phyloP scores from a whole-genome alignment of 495 filamentous ascomycete species.

The Saxophila tyrrhenica region DNA sequence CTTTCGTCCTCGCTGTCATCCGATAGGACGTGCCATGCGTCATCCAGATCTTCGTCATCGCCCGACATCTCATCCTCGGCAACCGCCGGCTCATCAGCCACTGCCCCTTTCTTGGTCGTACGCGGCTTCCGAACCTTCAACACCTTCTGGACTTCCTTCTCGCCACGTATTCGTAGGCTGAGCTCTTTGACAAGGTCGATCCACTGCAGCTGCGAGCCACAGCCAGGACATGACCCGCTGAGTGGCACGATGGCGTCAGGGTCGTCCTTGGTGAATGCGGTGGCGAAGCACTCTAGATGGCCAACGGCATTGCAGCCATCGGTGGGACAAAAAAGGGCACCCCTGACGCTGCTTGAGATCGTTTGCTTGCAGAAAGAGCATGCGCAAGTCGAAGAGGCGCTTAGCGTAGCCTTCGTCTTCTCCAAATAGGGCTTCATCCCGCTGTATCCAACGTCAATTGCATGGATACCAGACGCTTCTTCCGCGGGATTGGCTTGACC shows the following conservation, averaged over 20 bases:
- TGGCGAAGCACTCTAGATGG: slow-evolving; percentile 70
- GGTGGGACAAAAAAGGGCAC: slow-evolving; percentile 61
- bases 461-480: slow-evolving; percentile 11
- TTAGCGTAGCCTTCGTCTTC: slow-evolving; percentile 56
- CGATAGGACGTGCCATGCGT: slow-evolving; percentile 15
- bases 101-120: slow-evolving; percentile 11
- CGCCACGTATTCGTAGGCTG: slow-evolving; percentile 55
- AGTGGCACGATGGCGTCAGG: slow-evolving; percentile 50
- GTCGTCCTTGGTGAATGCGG: slow-evolving; percentile 44
- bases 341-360: slow-evolving; percentile 37
- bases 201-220: slow-evolving; percentile 55
- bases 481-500: background rate
- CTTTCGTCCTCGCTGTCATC: slow-evolving; percentile 9
- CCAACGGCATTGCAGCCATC: slow-evolving; percentile 51
- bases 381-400: slow-evolving; percentile 29
- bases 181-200: slow-evolving; percentile 69
- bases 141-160: slow-evolving; percentile 52
- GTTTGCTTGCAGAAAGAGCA: slow-evolving; percentile 50
- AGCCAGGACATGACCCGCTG: slow-evolving; percentile 61
- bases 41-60: slow-evolving; percentile 19
- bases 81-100: background rate
- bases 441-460: slow-evolving; percentile 54
- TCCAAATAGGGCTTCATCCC: slow-evolving; percentile 55
- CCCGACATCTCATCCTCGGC: slow-evolving; percentile 19
- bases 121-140: slow-evolving; percentile 42